Evolutionary conservation across 2,329 filamentous ascomycete species (phyloP).

Genomic region (Capronia americana): DNA sequence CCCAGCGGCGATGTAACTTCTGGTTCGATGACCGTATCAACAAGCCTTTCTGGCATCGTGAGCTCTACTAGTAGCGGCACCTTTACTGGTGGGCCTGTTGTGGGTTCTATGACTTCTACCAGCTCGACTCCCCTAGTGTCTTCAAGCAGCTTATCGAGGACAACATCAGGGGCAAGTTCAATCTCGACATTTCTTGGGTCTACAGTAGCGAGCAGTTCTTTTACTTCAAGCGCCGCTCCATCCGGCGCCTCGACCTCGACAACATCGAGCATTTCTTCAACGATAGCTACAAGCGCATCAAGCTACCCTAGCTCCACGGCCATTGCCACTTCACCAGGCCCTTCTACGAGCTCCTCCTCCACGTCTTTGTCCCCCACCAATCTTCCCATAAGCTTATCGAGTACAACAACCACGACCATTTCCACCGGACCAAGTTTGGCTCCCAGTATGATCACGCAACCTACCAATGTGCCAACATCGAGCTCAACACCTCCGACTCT

Average conservation of each 20-base stretch:
- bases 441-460: not conserved
- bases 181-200: not conserved
- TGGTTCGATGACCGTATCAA: not conserved
- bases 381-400: not conserved
- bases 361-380: not conserved
- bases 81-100: not conserved
- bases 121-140: constrained; percentile 1
- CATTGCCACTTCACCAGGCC: not conserved
- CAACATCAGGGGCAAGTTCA: not conserved
- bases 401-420: not conserved
- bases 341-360: not conserved
- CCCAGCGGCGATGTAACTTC: not conserved
- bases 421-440: not conserved
- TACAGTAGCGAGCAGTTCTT: not conserved
- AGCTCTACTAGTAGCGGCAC: not conserved
- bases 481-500: not conserved
- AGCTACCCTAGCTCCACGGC: not conserved
- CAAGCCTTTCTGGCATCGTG: not conserved
- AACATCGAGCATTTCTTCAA: not conserved
- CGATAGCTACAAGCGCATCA: not conserved
- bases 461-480: not conserved
- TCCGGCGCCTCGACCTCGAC: not conserved
- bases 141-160: not conserved
- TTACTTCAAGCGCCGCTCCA: not conserved
- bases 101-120: constrained; percentile 7